Conservation (phyloP, 2,329 filamentous ascomycete species). For the Phaeosphaeriaceae sp. region DNA sequence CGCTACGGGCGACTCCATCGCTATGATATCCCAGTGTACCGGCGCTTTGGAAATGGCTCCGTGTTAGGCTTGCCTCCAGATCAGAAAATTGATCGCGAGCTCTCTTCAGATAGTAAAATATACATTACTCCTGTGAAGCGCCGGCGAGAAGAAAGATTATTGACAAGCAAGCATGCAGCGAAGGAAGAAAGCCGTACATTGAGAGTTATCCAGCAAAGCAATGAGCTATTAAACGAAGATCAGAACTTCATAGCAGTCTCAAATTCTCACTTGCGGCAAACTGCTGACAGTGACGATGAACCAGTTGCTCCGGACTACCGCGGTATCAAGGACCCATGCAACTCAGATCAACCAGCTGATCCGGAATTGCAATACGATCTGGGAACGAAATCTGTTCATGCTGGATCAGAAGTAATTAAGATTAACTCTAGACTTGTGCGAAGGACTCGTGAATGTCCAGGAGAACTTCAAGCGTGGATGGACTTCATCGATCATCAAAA, state of each 20-base stretch:
- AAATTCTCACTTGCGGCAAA: constrained; percentile 28
- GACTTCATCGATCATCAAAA: constrained; percentile 81
- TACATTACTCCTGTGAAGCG: constrained; percentile 42
- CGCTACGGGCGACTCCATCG: constrained; percentile 76
- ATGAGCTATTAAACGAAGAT: constrained; percentile 3
- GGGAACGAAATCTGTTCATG: constrained; percentile 18
- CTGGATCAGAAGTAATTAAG: constrained; percentile 49
- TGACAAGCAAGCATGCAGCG: constrained; percentile 33
- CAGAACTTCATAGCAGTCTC: constrained; percentile 43
- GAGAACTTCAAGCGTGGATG: constrained; percentile 76
- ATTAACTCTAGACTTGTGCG: constrained; percentile 68
- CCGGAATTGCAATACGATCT: constrained; percentile 46
- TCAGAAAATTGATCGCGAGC: constrained; percentile 71
- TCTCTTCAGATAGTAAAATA: constrained; percentile 59
- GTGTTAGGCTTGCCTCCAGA: constrained; percentile 70
- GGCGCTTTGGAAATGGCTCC: constrained; percentile 69
- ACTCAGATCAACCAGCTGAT: constrained; percentile 31
- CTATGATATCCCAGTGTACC: constrained; percentile 74
- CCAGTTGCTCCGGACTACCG: constrained; percentile 42
- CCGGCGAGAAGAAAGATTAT: constrained; percentile 57
- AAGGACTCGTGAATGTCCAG: constrained; percentile 68
- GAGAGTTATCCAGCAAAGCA: constrained; percentile 28
- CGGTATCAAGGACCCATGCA: constrained; percentile 40
- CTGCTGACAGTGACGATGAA: constrained; percentile 19
- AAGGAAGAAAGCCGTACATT: constrained; percentile 34